Evolutionary conservation across 371 early-diverging fungal species (phyloP), one percentile per base, ranked within the genome.

Genomic region (Mortierella sp.): DNA sequence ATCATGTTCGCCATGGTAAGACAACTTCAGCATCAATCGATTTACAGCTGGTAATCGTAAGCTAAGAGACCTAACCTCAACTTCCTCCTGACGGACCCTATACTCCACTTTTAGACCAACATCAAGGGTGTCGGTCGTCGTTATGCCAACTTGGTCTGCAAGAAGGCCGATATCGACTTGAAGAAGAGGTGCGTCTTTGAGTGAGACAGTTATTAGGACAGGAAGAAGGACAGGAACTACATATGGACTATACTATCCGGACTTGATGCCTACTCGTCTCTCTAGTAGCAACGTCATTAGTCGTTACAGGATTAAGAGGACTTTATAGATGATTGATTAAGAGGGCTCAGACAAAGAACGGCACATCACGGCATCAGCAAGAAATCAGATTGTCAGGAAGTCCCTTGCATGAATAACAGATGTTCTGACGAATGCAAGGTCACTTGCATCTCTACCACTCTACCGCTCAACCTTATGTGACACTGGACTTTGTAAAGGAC

Each of bases 71-170:
- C 28, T 55, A 55, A 55, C 55, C 8, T 11, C 16, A 28, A 26
- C 24, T 55, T 10, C 11, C 8, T 20, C 10, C 16, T 30, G n/a
- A 12, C 18, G 45, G 45, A 11, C 45, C 18, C 24, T 22, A 24
- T 43, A 18, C 37, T 55, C 9, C 3, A 22, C 14, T 37, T 64
- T 49, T 73, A 81, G 86, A 98, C 98, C 75, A 88, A 93, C 87
- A 98, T 99, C 90, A 96, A 95, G 93, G 99, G 99, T 93, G 94
- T 98, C 72, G 99, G 99, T 90, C 94, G 97, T 77, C 94, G 99
- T 86, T 97, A 97, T 90, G 90, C 99, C 86, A 97, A 95, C 94
- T 86, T 98, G 84, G 96, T 97, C 72, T 96, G 97, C 91, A 97
- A 97, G 93, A 98, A 97, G 94, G 98, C 99, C 74, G 98, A 98